Evolutionary conservation across 2,329 filamentous ascomycete species (phyloP).

Genomic region (Fusarium austroafricanum): DNA sequence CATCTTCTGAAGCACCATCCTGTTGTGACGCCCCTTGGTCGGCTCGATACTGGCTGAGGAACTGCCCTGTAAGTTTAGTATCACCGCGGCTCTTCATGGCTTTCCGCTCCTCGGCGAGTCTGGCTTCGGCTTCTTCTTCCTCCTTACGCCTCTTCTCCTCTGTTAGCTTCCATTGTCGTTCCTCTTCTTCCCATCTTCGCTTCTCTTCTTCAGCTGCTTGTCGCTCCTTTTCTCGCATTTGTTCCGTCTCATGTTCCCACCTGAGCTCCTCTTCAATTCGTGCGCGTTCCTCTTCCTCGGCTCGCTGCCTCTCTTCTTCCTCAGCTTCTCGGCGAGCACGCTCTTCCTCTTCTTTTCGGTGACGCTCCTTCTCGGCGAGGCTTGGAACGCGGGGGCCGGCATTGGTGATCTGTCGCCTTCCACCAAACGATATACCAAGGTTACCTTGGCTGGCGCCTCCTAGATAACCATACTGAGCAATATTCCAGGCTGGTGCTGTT

Average conservation of each 20-base stretch:
- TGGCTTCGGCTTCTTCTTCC: conserved; percentile 77
- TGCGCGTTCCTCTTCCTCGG: conserved; percentile 73
- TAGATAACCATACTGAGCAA: conserved; percentile 98
- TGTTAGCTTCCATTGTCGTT: conserved; percentile 79
- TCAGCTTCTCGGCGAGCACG: conserved; percentile 66
- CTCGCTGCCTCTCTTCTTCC: conserved; percentile 62
- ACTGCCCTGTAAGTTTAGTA: conserved; percentile 81
- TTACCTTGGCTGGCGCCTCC: conserved; percentile 97
- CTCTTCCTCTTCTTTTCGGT: conserved; percentile 69
- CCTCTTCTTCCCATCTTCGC: conserved; percentile 81
- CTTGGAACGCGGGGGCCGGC: conserved; percentile 82
- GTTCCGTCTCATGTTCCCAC: conserved; percentile 74
- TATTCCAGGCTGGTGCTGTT: conserved; percentile 96
- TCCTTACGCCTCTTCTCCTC: conserved; percentile 78
- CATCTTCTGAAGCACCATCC: conserved; percentile 51
- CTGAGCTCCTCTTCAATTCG: conserved; percentile 71
- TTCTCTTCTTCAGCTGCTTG: conserved; percentile 74
- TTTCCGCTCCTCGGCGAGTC: conserved; percentile 73
- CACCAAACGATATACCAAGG: conserved; percentile 92
- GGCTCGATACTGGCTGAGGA: conserved; percentile 86
- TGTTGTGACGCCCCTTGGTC: conserved; percentile 60
- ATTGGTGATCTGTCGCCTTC: conserved; percentile 90
- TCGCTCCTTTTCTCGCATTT: conserved; percentile 69
- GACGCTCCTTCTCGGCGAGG: conserved; percentile 84
- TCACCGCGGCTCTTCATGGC: conserved; percentile 73